A percentile compares a stretch with the other conserved stretches of the same genome.
phyloP scores from a whole-genome alignment of 2,329 filamentous ascomycete species.

The Elsinoe australis region DNA sequence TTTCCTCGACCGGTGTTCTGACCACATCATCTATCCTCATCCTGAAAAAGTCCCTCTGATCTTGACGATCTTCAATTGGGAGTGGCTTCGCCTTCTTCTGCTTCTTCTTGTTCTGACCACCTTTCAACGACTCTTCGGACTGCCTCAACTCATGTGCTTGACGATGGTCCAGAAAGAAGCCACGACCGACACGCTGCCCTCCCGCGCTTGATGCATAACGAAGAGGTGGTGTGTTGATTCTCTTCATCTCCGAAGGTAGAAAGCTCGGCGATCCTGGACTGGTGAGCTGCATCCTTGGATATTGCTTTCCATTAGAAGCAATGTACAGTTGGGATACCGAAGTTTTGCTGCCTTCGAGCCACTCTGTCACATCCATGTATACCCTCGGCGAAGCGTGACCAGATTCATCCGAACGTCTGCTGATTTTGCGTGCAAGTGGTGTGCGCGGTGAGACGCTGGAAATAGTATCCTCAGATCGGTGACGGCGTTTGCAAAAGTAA shows the following conservation, averaged over 20 bases:
- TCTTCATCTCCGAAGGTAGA: conserved; percentile 22
- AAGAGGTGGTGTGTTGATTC: conserved; percentile 28
- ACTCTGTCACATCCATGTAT: conserved; percentile 12
- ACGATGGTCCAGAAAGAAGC: conserved; percentile 26
- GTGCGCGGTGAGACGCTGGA: conserved; percentile 4
- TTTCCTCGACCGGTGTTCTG: conserved; percentile 10
- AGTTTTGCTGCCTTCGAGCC: background rate
- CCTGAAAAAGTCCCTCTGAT: conserved; percentile 17
- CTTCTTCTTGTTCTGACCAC: conserved; percentile 4
- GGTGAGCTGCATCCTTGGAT: background rate
- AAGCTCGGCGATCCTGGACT: conserved; percentile 18
- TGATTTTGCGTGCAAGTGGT: background rate
- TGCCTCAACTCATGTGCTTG: background rate
- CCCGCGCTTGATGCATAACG: conserved; percentile 19
- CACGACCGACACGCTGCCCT: conserved; percentile 18
- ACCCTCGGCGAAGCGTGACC: background rate
- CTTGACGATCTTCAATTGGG: background rate
- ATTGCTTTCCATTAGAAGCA: conserved; percentile 9
- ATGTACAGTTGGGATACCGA: background rate
- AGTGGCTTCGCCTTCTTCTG: conserved; percentile 3
- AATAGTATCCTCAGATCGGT: conserved; percentile 2
- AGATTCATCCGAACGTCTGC: background rate
- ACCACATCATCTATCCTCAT: conserved; percentile 16
- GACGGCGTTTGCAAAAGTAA: conserved; percentile 3
- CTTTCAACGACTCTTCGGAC: background rate